Evolutionary conservation across 2,329 filamentous ascomycete species (phyloP), one percentile per base, ranked within the genome.

Genomic region (Trichocomaceae sp.): DNA sequence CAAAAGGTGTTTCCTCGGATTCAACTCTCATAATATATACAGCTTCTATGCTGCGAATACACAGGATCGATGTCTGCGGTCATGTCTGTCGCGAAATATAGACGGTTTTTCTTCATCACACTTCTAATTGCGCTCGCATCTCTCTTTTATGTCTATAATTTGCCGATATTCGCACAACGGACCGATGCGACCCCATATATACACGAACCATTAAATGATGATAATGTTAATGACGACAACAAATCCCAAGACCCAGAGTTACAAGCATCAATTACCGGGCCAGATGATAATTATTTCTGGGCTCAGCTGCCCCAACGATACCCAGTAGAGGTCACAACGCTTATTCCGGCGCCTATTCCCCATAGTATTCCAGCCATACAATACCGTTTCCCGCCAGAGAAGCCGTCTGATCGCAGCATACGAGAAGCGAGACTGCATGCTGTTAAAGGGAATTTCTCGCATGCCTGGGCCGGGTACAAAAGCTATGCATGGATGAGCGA

Each of bases 401-500:
- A 17, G 7, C n/a, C 26, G 10, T 44, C 48, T 15, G 31, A 26
- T 15, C 54, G 41, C 9, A 19, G 26, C 2, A 20, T 52, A 26
- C 48, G 54, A 5, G 9, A 20, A 19, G 44, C 54, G 23, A 42
- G 54, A 47, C 19, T 56, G 9, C 73, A 76, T 5, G 76, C 79
- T 31, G 84, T 96, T 64, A 88, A 84, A 66, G 76, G 79, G 5
- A 86, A 89, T 52, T 86, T 92, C 68, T 73, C 79, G 62, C 83
- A 83, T 61, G 83, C 88, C 1, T 96, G 91, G 91, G 70, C 75
- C 6, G 87, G 87, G 41, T 96, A 96, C 73, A 85, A 79, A 64
- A 77, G 83, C 56, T 79, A 85, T 63, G 91, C 90, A 12, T 92
- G 87, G 83, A 79, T 83, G 61, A 86, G 90, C 60, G 91, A 96